Evolutionary conservation across 177 flowering plant genomes (phyloP), one percentile per base, ranked within the genome.

Genomic region (Tripterygium wilfordii): DNA sequence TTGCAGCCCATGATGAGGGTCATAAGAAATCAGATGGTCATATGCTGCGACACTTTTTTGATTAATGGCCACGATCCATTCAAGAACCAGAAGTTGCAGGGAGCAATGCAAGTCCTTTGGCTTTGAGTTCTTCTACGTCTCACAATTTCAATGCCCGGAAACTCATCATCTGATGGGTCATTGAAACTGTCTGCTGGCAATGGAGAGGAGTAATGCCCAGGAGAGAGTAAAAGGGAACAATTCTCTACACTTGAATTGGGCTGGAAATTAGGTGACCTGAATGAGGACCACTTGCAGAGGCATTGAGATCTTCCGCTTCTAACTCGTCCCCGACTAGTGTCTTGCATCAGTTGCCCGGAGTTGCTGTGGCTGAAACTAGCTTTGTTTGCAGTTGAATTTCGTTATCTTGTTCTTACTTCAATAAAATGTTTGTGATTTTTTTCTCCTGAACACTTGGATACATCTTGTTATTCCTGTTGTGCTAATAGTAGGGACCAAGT

Each of bases 281-380:
- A 77, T 82, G 88, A 91, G 94, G 95, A 8, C 96, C 95, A 1
- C 77, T 88, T 1, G 95, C 91, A 0, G 96, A 88, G 69, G 95
- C 89, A 0, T 55, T 88, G 35, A 59, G 95, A 23, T 85, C 95
- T 0, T 72, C 88, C 0, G 51, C 70, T 2, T 49, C 77, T 13
- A 66, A 56, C 50, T 65, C 79, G 1, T 75, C 89, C 0, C 88
- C 89, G 0, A 81, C 81, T 0, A 84, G 83, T 25, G 88, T 82
- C 10, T 64, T 87, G 24, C 87, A 74, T 54, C 77, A 77, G 59
- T 25, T 74, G 55, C 62, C 64, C n/a, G 55, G 76, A 10, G 48
- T 56, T 9, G 49, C 74, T 1, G 49, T 51, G 10, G 67, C 80
- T 0, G 81, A 77, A 41, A 57, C 82, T 39, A 73, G 82, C 67